Evolutionary conservation across 2,329 filamentous ascomycete species (phyloP).

Genomic region (Sarocladium oryzae): DNA sequence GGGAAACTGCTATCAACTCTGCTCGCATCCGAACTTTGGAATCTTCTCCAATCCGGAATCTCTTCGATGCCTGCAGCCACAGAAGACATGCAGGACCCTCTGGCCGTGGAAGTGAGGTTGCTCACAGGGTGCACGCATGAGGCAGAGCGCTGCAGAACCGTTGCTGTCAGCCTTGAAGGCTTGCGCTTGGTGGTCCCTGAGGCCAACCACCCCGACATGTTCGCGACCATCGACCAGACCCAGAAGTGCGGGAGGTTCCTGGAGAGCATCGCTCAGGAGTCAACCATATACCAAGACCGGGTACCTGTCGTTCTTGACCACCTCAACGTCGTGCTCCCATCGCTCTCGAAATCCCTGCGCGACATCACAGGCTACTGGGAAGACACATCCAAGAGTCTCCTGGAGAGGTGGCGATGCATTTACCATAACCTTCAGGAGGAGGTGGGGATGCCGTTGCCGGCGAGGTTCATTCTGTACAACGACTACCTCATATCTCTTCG

Average conservation of each 20-base stretch:
- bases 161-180: conserved; percentile 40
- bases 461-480: conserved; percentile 1
- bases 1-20: not conserved
- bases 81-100: conserved; percentile 17
- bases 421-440: conserved; percentile 30
- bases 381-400: conserved; percentile 39
- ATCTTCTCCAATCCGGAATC: not conserved
- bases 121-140: conserved; percentile 48
- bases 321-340: conserved; percentile 50
- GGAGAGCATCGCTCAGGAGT: conserved; percentile 47
- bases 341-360: conserved; percentile 42
- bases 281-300: conserved; percentile 43
- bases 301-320: conserved; percentile 47
- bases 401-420: conserved; percentile 52
- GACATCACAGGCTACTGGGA: conserved; percentile 48
- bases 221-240: conserved; percentile 41
- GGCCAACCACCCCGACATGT: conserved; percentile 39
- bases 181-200: conserved; percentile 40
- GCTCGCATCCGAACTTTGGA: conserved; percentile 1
- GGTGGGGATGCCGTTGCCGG: not conserved
- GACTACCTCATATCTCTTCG: not conserved
- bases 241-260: conserved; percentile 37
- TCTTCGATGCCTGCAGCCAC: conserved; percentile 16
- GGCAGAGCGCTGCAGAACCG: conserved; percentile 44
- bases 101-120: conserved; percentile 28